Evolutionary conservation across 148 eudicot species (phyloP).

Genomic region (Chenopodium suecicum): DNA sequence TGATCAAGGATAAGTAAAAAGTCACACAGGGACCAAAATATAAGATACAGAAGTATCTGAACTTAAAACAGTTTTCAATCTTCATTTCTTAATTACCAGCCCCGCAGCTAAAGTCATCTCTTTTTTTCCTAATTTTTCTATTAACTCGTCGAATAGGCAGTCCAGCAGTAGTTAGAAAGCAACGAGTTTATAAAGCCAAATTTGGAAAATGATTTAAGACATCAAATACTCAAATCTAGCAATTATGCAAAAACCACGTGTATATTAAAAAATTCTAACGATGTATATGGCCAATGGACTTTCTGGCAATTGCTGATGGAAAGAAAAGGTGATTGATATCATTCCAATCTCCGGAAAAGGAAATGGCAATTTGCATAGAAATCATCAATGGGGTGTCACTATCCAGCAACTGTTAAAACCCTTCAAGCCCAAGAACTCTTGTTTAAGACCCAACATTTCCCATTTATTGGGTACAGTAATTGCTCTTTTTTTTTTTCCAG

Average conservation of each 20-base stretch:
- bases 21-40: constrained; percentile 13
- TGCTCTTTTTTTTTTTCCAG: neutral
- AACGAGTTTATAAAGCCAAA: neutral
- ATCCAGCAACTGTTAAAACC: neutral
- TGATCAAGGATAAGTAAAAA: constrained; percentile 34
- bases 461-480: neutral
- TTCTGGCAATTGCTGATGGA: neutral
- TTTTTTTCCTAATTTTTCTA: neutral
- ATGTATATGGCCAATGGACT: too few relatives aligned
- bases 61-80: neutral
- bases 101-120: neutral
- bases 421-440: neutral
- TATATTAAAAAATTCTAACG: neutral
- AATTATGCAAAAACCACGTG: neutral
- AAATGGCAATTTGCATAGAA: neutral
- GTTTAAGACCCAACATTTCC: neutral
- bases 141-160: neutral
- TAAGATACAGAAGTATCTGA: neutral
- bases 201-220: neutral
- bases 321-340: neutral
- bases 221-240: neutral
- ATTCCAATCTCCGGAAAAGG: neutral
- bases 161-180: neutral
- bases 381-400: neutral
- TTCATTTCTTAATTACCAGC: too few relatives aligned